Percentiles rank a stretch among this genome's conserved stretches.
Conservation (phyloP, 139 green algal species). For the Tetradesmus obliquus region DNA sequence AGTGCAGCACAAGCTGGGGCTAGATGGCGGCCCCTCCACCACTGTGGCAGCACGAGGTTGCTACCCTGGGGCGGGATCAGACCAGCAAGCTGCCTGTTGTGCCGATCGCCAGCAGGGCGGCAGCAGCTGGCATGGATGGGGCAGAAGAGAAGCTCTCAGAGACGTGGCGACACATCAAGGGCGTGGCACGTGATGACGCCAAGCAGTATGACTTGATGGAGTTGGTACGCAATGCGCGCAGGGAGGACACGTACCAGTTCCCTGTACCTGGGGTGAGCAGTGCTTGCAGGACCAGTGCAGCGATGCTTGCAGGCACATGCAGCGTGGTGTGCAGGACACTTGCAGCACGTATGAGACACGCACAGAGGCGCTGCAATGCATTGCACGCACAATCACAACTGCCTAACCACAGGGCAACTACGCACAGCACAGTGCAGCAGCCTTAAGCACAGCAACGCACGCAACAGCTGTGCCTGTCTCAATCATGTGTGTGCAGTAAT, state of each 20-base stretch:
- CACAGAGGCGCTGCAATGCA: not conserved
- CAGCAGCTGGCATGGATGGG: not conserved
- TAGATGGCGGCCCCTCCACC: conserved; percentile 35
- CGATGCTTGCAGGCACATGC: not conserved
- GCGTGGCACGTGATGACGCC: conserved; percentile 55
- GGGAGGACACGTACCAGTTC: conserved; percentile 83
- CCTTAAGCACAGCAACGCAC: too few relatives aligned
- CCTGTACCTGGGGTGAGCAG: conserved; percentile 70
- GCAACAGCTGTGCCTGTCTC: too few relatives aligned
- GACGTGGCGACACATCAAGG: conserved; percentile 72
- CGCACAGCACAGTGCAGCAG: too few relatives aligned
- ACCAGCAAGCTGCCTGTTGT: not conserved
- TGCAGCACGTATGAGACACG: not conserved
- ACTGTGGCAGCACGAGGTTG: conserved; percentile 41
- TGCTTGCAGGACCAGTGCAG: not conserved
- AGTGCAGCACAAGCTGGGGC: not conserved
- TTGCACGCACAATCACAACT: too few relatives aligned
- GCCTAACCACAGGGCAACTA: too few relatives aligned
- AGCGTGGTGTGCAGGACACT: not conserved
- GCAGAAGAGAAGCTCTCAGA: conserved; percentile 45
- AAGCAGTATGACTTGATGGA: conserved; percentile 75
- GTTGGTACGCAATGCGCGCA: conserved; percentile 63
- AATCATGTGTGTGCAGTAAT: too few relatives aligned
- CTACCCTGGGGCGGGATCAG: not conserved
- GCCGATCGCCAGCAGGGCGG: not conserved